A percentile compares a stretch with the other conserved stretches of the same genome.
These are phyloP conservation scores for Puccinia polysora DNA, from an alignment of 1,284 basidiomycete genomes.

Conservation along the genomic window DNA sequence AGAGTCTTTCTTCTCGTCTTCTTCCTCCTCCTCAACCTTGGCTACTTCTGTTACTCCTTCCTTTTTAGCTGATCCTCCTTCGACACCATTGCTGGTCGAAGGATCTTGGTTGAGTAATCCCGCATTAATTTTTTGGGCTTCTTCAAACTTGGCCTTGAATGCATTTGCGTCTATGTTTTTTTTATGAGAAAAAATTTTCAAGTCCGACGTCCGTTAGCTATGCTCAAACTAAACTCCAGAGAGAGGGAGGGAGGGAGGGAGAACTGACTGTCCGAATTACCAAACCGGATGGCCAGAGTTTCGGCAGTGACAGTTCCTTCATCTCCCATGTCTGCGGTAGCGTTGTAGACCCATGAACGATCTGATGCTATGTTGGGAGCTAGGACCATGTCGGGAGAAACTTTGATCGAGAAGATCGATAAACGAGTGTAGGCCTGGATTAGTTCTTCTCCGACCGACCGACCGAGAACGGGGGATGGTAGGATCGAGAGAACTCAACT, in stretches of 20 bases:
- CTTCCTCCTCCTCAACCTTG: conserved; percentile 39
- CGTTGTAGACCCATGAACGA: conserved; percentile 99
- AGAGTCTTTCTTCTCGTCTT: conserved; percentile 31
- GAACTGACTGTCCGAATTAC: conserved; percentile 87
- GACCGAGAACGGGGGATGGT: no score
- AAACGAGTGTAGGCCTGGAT: background rate
- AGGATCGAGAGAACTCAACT: conserved; percentile 57
- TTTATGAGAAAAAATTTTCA: no score
- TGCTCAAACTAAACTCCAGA: no score
- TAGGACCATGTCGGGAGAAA: conserved; percentile 83
- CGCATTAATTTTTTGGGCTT: conserved; percentile 69
- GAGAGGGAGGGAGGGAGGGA: background rate
- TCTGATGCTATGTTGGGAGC: conserved; percentile 98
- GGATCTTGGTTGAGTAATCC: conserved; percentile 45
- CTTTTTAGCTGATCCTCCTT: conserved; percentile 42
- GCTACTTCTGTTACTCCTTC: conserved; percentile 43
- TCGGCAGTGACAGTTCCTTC: conserved; percentile 82
- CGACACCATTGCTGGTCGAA: conserved; percentile 42
- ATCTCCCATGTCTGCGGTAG: conserved; percentile 80
- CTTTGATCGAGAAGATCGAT: conserved; percentile 56
- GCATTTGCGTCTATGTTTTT: conserved; percentile 74
- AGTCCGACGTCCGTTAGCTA: no score
- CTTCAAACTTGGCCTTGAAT: conserved; percentile 83
- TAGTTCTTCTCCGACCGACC: background rate
- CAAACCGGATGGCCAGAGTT: conserved; percentile 96